Evolutionary conservation across 163 green algal genomes (phyloP).

Genomic region (Scenedesmus sp.): DNA sequence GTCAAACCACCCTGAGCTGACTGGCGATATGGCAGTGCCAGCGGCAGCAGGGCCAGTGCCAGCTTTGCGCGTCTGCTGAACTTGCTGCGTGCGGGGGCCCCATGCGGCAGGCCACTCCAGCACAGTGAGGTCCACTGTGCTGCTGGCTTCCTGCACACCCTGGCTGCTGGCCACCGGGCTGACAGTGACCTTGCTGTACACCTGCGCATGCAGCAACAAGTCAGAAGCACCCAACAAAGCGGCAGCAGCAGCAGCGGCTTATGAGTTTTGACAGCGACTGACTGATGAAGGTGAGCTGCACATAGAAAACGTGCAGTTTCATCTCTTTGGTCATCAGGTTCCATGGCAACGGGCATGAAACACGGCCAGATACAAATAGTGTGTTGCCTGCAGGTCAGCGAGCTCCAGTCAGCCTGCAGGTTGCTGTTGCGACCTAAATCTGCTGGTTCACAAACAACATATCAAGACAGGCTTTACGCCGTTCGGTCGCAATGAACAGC

Average conservation of each 20-base stretch:
- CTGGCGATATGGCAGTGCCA: neutral
- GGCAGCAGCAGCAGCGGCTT: slow-evolving; percentile 12
- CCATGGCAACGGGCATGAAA: too few species aligned
- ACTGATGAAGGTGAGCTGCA: neutral
- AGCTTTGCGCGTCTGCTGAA: neutral
- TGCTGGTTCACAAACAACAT: too few species aligned
- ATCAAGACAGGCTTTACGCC: too few species aligned
- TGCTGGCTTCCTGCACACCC: neutral
- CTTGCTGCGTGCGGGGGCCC: neutral
- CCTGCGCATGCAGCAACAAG: neutral
- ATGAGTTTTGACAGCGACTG: neutral
- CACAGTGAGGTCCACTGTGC: neutral
- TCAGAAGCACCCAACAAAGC: neutral
- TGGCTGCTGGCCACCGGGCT: neutral
- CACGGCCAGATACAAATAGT: too few species aligned
- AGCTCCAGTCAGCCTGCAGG: too few species aligned
- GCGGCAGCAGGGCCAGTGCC: neutral
- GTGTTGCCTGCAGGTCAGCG: too few species aligned
- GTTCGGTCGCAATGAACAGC: too few species aligned
- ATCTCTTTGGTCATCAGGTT: too few species aligned
- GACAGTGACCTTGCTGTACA: slow-evolving; percentile 2
- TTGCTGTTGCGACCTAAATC: too few species aligned
- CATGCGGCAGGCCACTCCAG: slow-evolving; percentile 17
- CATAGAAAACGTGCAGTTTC: too few species aligned
- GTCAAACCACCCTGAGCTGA: neutral